Conservation (phyloP, 2,329 filamentous ascomycete genomes). For the Epichloe sylvatica region DNA sequence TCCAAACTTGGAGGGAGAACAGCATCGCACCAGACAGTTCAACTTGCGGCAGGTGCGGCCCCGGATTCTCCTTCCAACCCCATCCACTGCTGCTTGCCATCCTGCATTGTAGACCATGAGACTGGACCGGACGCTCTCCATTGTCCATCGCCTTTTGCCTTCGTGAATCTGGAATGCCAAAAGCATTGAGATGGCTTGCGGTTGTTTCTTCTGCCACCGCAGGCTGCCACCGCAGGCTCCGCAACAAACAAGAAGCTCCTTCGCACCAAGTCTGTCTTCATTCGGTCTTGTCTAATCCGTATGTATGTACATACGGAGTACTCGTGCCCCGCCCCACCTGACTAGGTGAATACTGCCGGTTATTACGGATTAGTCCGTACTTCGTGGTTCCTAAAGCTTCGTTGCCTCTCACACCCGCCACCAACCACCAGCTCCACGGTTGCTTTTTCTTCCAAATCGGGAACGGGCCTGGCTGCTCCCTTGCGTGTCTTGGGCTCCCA, state of each 20-base stretch:
- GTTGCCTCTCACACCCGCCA: neutral
- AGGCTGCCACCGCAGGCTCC: neutral
- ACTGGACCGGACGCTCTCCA: neutral
- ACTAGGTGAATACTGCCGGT: too few species aligned
- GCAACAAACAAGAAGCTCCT: neutral
- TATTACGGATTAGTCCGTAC: too few species aligned
- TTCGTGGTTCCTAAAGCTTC: neutral
- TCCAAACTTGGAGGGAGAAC: neutral
- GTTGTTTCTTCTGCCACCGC: neutral
- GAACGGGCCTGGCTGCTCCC: neutral
- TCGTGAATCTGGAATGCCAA: too few species aligned
- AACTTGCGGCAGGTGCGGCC: neutral
- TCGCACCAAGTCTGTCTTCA: neutral
- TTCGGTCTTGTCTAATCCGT: too few species aligned
- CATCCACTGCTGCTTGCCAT: neutral
- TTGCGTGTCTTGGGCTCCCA: constrained; percentile 2
- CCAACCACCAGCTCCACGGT: neutral
- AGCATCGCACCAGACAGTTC: neutral
- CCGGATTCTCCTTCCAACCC: neutral
- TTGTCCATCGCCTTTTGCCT: neutral
- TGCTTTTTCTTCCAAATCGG: constrained; percentile 1
- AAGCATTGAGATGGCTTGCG: neutral
- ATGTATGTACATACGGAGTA: too few species aligned
- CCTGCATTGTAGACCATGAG: neutral
- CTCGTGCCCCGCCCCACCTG: too few species aligned